phyloP scores from a whole-genome alignment of 2,329 filamentous ascomycete species.

The Aspergillus flavus region DNA sequence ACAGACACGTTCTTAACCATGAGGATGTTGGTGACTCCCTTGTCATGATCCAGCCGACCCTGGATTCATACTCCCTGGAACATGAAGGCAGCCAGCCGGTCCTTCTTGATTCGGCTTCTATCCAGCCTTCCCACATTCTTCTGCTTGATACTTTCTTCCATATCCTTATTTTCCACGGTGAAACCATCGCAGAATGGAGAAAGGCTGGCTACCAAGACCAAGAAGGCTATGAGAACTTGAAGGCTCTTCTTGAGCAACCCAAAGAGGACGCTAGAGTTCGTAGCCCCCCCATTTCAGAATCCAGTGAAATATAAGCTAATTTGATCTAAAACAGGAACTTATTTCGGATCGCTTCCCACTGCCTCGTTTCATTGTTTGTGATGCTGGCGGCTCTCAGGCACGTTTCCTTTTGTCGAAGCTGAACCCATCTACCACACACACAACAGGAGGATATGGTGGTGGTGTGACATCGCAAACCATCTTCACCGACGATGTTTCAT shows the following conservation, averaged over 20 bases:
- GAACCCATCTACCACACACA: conserved; percentile 96
- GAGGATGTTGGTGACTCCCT: conserved; percentile 96
- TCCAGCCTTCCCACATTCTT: conserved; percentile 89
- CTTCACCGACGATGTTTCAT: conserved; percentile 96
- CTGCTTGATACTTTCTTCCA: conserved; percentile 99
- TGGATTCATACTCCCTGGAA: conserved; percentile 96
- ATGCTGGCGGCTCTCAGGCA: conserved; percentile 96
- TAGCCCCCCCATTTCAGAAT: conserved; percentile 16
- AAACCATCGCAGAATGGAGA: conserved; percentile 96
- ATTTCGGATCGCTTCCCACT: conserved; percentile 98
- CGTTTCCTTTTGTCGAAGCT: conserved; percentile 96
- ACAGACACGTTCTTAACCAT: conserved; percentile 93
- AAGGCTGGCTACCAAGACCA: conserved; percentile 98
- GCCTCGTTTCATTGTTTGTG: conserved; percentile 96
- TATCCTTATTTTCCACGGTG: conserved; percentile 97
- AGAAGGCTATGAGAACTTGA: conserved; percentile 97
- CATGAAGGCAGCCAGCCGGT: conserved; percentile 91
- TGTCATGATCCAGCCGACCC: conserved; percentile 97
- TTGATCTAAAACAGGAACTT: conserved; percentile 67
- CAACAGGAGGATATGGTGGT: conserved; percentile 86
- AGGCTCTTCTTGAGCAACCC: conserved; percentile 80
- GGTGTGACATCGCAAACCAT: conserved; percentile 93
- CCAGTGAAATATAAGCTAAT: conserved; percentile 7
- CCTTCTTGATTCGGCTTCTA: conserved; percentile 93
- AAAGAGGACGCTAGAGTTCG: conserved; percentile 94